Percentiles rank a stretch among this genome's conserved stretches.
Evolutionary conservation across 768 basidiomycete species (phyloP).

Genomic region (Boletus pseudopeckii): DNA sequence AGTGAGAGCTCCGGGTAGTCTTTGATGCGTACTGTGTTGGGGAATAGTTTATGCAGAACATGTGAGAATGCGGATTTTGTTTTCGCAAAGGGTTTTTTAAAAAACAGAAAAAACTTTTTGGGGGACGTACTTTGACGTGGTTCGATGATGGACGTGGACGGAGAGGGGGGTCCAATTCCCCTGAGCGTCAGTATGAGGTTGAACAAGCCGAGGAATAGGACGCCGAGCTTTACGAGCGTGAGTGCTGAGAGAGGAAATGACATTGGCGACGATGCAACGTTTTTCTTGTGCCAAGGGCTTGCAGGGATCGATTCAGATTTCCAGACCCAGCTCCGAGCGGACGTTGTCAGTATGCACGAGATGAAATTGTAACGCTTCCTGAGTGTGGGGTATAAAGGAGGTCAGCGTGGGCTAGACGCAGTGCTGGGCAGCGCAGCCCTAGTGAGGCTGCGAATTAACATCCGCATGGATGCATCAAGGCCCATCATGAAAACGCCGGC

Average conservation of each 20-base stretch:
- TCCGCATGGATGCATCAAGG: background rate
- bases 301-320: background rate
- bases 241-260: slow-evolving; percentile 6
- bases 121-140: slow-evolving; percentile 16
- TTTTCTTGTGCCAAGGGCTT: too few relatives aligned
- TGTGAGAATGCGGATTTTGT: background rate
- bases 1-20: slow-evolving; percentile 7
- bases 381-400: background rate
- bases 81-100: background rate
- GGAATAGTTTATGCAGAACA: too few relatives aligned
- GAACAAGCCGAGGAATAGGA: slow-evolving; percentile 18
- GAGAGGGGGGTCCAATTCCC: background rate
- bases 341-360: background rate
- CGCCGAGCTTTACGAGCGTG: slow-evolving; percentile 19
- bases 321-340: background rate
- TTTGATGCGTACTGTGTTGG: slow-evolving; percentile 11
- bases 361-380: background rate
- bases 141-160: background rate
- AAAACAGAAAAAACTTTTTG: too few relatives aligned
- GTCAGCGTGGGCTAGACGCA: background rate
- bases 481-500: background rate
- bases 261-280: background rate
- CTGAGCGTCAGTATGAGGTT: slow-evolving; percentile 15
- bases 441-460: too few relatives aligned
- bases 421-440: background rate